Evolutionary conservation across 2,329 filamentous ascomycete species (phyloP).

Genomic region (Ophiostoma novo-ulmi): DNA sequence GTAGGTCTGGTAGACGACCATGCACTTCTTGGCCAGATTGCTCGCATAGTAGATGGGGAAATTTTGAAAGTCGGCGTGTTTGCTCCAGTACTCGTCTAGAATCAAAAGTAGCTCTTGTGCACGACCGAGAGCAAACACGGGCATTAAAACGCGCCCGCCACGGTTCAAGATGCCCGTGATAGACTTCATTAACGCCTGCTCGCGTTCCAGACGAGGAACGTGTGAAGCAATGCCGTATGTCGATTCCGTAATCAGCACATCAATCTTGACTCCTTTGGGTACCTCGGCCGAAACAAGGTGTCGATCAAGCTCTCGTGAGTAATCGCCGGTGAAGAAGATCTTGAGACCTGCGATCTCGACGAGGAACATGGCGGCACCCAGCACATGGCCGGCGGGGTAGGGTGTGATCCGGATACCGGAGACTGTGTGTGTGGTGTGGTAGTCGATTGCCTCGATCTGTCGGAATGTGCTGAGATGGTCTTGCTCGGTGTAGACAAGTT

Average conservation of each 20-base stretch:
- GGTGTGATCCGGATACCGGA: slow-evolving; percentile 95
- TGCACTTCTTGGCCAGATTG: slow-evolving; percentile 90
- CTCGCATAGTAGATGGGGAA: slow-evolving; percentile 97
- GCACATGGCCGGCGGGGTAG: slow-evolving; percentile 94
- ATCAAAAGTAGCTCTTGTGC: slow-evolving; percentile 93
- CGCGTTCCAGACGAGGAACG: slow-evolving; percentile 81
- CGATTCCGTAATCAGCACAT: slow-evolving; percentile 94
- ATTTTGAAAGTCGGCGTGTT: slow-evolving; percentile 81
- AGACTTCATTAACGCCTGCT: slow-evolving; percentile 90
- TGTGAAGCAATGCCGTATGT: slow-evolving; percentile 96
- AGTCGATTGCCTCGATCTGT: slow-evolving; percentile 94
- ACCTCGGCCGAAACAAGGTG: slow-evolving; percentile 93
- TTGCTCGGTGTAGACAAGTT: slow-evolving; percentile 88
- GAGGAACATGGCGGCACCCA: slow-evolving; percentile 96
- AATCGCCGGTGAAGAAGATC: slow-evolving; percentile 96
- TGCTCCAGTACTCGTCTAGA: slow-evolving; percentile 92
- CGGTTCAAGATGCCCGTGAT: slow-evolving; percentile 87
- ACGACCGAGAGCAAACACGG: slow-evolving; percentile 88
- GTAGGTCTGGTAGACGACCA: slow-evolving; percentile 98
- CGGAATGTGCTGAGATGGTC: slow-evolving; percentile 92
- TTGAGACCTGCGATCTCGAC: slow-evolving; percentile 96
- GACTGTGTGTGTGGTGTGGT: slow-evolving; percentile 95
- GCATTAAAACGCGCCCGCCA: slow-evolving; percentile 87
- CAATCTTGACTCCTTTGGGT: slow-evolving; percentile 81
- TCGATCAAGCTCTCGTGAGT: slow-evolving; percentile 89